Base-by-base conservation (phyloP, 495 filamentous ascomycete genomes). In the Trichoderma asperelloides region DNA sequence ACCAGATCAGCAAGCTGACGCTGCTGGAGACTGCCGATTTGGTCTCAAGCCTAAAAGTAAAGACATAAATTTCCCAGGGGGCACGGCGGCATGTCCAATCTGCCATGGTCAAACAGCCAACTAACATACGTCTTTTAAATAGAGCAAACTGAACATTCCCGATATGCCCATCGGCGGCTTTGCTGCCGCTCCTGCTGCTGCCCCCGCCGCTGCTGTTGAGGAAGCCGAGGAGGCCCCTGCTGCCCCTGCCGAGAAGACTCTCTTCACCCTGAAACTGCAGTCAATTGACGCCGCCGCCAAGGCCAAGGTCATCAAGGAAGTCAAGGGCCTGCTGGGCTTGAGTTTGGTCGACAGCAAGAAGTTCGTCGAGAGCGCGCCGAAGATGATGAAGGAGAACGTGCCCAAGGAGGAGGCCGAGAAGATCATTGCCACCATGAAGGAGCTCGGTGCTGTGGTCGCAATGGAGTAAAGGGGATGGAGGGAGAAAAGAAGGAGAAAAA, bases 341-440 rank as follows among this genome's bases (percentile, higher is more conserved):
- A 96, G 91, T 75, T 84, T 99, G 79, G 95, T 99, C 71, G 95
- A 99, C 79, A 96, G 92, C 81, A 99, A 99, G 89, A 99, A 99
- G 85, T 99, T 99, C 79, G 95, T 98, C 71, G 95, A 99, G 85
- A 90, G 89, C 72, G 91, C 89, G 75, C 95, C 95, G 70, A 99
- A 99, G 91, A 81, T 91, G 73, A 88, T 99, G 91, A 98, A 96
- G 88, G 95, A 99, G 78, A 90, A 88, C 15, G 91, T 99, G 74
- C 90, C 93, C 41, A 99, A 98, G 85, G 95, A 99, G 75, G 95
- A 99, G 78, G 90, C 89, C 15, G 93, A 98, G 87, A 99, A 99
- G 91, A 97, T 98, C 71, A 83, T 97, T 47, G 92, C 91, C 78
- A 87, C 89, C 25, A 83, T 99, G 81, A 97, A 97, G 86, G 94